phyloP scores from a whole-genome alignment of 805 yeast species.

The Yarrowia alimentaria region DNA sequence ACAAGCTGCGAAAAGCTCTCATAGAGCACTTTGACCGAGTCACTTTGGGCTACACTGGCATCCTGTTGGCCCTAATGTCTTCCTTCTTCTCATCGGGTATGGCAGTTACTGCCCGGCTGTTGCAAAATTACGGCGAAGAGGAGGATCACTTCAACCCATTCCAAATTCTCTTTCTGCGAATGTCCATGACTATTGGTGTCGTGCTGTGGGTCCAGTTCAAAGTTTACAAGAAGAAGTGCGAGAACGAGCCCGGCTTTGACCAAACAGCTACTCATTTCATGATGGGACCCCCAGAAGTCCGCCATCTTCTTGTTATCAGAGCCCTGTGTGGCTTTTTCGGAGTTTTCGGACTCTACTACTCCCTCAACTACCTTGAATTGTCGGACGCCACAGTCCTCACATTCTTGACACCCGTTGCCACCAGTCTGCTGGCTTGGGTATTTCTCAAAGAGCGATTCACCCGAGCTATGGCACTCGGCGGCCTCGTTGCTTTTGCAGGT shows the following conservation, averaged over 20 bases:
- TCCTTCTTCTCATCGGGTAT: conserved; percentile 75
- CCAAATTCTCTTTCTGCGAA: conserved; percentile 74
- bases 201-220: conserved; percentile 50
- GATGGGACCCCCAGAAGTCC: conserved; percentile 59
- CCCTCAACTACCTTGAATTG: conserved; percentile 68
- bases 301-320: conserved; percentile 56
- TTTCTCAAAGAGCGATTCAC: conserved; percentile 67
- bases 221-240: conserved; percentile 49
- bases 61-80: conserved; percentile 55
- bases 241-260: no score
- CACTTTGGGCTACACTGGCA: conserved; percentile 47
- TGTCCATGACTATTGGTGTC: conserved; percentile 57
- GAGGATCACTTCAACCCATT: conserved; percentile 71
- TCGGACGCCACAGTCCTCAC: conserved; percentile 82
- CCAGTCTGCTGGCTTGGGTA: conserved; percentile 70
- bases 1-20: background rate
- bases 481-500: conserved; percentile 65
- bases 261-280: no score
- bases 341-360: conserved; percentile 73
- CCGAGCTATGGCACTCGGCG: conserved; percentile 64
- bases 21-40: background rate
- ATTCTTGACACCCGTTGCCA: conserved; percentile 72
- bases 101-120: conserved; percentile 72
- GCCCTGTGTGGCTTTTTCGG: conserved; percentile 78
- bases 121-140: conserved; percentile 54